Conservation (phyloP, 2,329 filamentous ascomycete species). For the Phaeosphaeriaceae sp. region DNA sequence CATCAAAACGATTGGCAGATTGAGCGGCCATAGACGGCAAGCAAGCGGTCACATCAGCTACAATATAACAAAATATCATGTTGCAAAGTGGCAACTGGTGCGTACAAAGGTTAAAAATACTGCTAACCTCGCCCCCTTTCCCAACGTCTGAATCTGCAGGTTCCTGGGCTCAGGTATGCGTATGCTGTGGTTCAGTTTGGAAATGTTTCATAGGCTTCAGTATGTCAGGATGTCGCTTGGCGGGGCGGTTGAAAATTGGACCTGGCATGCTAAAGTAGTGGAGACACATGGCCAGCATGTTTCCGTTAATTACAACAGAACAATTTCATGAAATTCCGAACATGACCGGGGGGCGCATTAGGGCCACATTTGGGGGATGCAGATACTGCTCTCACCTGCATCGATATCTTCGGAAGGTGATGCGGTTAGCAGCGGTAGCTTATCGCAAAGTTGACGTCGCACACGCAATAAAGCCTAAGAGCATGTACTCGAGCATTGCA, state of each 20-base stretch:
- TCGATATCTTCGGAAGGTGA: neutral
- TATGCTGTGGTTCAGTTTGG: slow-evolving; percentile 15
- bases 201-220: slow-evolving; percentile 18
- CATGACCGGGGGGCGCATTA: too few species aligned
- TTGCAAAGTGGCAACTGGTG: slow-evolving; percentile 11
- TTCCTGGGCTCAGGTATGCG: slow-evolving; percentile 8
- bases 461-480: neutral
- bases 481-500: neutral
- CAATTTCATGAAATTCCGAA: neutral
- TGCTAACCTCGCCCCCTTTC: slow-evolving; percentile 13
- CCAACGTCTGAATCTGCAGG: slow-evolving; percentile 14
- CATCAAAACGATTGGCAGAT: neutral
- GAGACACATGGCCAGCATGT: too few species aligned
- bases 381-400: too few species aligned
- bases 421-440: neutral
- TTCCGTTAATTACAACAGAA: neutral
- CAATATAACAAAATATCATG: neutral
- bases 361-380: too few species aligned
- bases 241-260: slow-evolving; percentile 4
- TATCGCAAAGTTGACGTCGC: neutral
- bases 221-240: slow-evolving; percentile 10
- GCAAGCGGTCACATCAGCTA: slow-evolving; percentile 2
- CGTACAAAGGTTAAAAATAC: slow-evolving; percentile 16
- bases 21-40: neutral
- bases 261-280: too few species aligned